Base-by-base conservation (phyloP, 2,329 filamentous ascomycete genomes). In the Aspergillus texensis region DNA sequence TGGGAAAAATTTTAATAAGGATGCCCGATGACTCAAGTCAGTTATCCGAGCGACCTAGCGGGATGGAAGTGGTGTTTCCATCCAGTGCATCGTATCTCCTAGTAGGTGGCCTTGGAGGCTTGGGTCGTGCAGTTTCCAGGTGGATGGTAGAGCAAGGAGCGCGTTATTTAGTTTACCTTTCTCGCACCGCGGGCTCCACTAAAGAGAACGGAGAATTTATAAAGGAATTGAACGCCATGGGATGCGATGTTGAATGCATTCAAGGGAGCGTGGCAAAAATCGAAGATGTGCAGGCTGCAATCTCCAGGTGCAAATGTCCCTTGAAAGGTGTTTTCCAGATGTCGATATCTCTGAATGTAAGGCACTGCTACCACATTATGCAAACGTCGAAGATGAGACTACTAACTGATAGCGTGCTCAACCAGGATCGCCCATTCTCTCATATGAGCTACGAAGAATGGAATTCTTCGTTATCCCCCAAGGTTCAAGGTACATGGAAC, bases 401-500 rank as follows among this genome's bases (percentile, higher is more conserved):
- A n/a, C 19, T 48, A 26, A 26, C 26, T 52, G 2, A 28, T 16
- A 34, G 1, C 21, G 14, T n/a, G 6, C 14, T 41, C 16, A 41
- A 30, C 5, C 24, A 62, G 58, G 62, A 66, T 30, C 45, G 48
- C 14, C 46, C 56, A 14, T 59, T 69, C 41, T 30, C 53, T 6
- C 74, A 77, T 12, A 77, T 80, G 73, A 70, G 62, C 0, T 73
- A 70, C 45, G 67, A 71, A 4, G 69, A 79, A 30, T 80, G 74
- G 67, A 67, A 61, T 1, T 65, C 62, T 0, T 71, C 71, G 1
- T 60, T 77, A 2, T 61, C 67, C n/a, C 71, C 78, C 8, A 82
- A 81, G 63, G 69, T 74, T 3, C 6, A 62, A 3, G 67, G 66
- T 9, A 65, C 72, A 60, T 77, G 72, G 73, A 76, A 71, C 36